A percentile compares a stretch with the other conserved stretches of the same genome.
Conservation (phyloP, 805 yeast species). For the Wickerhamia fluorescens region DNA sequence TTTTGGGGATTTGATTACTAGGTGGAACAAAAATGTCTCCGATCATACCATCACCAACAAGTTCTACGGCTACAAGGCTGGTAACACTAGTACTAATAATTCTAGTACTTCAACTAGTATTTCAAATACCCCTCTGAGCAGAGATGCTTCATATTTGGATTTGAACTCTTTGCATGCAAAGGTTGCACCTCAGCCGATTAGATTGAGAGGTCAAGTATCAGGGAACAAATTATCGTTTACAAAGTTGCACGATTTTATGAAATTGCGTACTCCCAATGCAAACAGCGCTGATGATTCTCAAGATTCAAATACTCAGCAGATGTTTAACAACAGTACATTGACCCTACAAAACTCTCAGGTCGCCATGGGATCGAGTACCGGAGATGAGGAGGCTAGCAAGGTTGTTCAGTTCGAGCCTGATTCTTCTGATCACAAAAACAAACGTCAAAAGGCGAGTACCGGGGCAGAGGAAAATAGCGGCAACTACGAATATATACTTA, state of each 20-base stretch:
- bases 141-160: conserved; percentile 33
- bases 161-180: conserved; percentile 35
- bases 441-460: conserved; percentile 17
- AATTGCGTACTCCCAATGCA: conserved; percentile 10
- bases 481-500: conserved; percentile 34
- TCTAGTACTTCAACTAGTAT: conserved; percentile 8
- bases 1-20: conserved; percentile 39
- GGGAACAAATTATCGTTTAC: conserved; percentile 11
- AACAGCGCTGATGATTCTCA: conserved; percentile 7
- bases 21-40: conserved; percentile 35
- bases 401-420: too few relatives aligned
- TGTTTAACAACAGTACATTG: background rate
- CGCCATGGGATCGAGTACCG: too few relatives aligned
- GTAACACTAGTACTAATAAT: conserved; percentile 1
- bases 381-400: background rate
- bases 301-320: conserved; percentile 2
- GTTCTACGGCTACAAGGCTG: conserved; percentile 1
- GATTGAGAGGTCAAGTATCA: conserved; percentile 8
- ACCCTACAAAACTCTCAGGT: too few relatives aligned
- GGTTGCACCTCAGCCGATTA: conserved; percentile 38
- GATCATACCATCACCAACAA: conserved; percentile 8
- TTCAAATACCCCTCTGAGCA: conserved; percentile 21
- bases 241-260: conserved; percentile 18
- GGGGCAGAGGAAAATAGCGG: conserved; percentile 10
- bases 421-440: conserved; percentile 13